Base-by-base conservation (phyloP, 805 yeast species). In the Wickerhamiella brachini region DNA sequence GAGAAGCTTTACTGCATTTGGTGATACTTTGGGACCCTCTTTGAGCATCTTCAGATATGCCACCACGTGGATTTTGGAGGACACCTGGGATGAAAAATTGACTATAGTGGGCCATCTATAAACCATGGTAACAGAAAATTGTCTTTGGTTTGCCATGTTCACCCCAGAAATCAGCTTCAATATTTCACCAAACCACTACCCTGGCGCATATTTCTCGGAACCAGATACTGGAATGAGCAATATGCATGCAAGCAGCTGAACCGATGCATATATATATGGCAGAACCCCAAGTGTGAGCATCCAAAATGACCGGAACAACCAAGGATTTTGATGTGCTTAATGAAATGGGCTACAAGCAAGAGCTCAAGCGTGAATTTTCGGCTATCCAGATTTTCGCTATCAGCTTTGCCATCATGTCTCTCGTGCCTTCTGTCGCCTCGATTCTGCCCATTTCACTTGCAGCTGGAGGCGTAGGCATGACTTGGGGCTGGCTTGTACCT, bases 401-500 rank as follows among this genome's bases (percentile, higher is more conserved):
- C 51, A 82, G 85, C 2, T 81, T 79, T 58, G 74, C 80, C 20
- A 80, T 81, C 60, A 80, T 81, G 85, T 83, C 85, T 13, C 64
- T 81, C 46, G 65, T 81, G 41, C 67, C 66, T 12, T 75, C 81
- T 12, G 76, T 80, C 49, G 74, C 82, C 0, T 74, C 83, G 1
- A 69, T 73, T 26, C 61, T 80, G 24, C 68, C 68, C 13, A 68
- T 70, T 48, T 81, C 81, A 22, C 66, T 80, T 13, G 62, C 74
- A 37, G 77, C 80, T 0, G 86, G 86, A 5, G 78, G 84, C 0
- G 78, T 72, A 13, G 77, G 80, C 3, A 71, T 79, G 49, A 69
- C 79, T 2, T 82, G 87, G 87, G 84, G 85, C 45, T 82, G 88
- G 88, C 63, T 78, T 49, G 58, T 77, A 13, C 72, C 83, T 26